Conservation (phyloP, 306 rosid genomes). For the Benincasa hispida region DNA sequence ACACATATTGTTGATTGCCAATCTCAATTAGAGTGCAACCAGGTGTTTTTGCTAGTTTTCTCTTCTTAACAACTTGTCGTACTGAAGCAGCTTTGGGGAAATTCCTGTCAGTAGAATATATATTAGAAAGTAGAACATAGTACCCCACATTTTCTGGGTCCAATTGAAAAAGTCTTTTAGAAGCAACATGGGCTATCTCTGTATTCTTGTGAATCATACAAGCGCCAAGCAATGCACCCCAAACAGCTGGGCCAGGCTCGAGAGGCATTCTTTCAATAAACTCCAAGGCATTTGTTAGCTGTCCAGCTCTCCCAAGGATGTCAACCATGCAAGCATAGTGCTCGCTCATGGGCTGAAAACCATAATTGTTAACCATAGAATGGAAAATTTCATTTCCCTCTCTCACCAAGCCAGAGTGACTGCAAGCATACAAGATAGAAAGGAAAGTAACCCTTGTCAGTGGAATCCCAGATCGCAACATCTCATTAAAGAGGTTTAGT, state of each 20-base stretch:
- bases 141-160: slow-evolving; percentile 71
- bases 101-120: slow-evolving; percentile 67
- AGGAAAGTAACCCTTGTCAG: slow-evolving; percentile 76
- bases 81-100: slow-evolving; percentile 88
- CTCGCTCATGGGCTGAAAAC: slow-evolving; percentile 56
- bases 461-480: slow-evolving; percentile 41
- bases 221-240: slow-evolving; percentile 91
- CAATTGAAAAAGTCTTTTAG: slow-evolving; percentile 63
- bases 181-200: slow-evolving; percentile 56
- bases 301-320: slow-evolving; percentile 85
- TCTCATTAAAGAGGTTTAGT: slow-evolving; percentile 51
- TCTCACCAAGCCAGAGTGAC: slow-evolving; percentile 83
- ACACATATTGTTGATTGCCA: slow-evolving; percentile 52
- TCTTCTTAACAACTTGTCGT: slow-evolving; percentile 53
- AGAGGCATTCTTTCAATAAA: slow-evolving; percentile 65
- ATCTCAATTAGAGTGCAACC: slow-evolving; percentile 91
- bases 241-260: slow-evolving; percentile 76
- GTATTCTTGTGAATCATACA: slow-evolving; percentile 81
- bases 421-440: slow-evolving; percentile 78
- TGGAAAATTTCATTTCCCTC: slow-evolving; percentile 67
- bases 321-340: slow-evolving; percentile 98
- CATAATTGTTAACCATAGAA: slow-evolving; percentile 54
- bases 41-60: slow-evolving; percentile 71
- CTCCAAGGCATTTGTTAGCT: slow-evolving; percentile 57
- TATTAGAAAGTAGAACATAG: slow-evolving; percentile 73